A percentile compares a stretch with the other conserved stretches of the same genome.
phyloP scores from a whole-genome alignment of 148 eudicot species.

The Pharnaceum exiguum region DNA sequence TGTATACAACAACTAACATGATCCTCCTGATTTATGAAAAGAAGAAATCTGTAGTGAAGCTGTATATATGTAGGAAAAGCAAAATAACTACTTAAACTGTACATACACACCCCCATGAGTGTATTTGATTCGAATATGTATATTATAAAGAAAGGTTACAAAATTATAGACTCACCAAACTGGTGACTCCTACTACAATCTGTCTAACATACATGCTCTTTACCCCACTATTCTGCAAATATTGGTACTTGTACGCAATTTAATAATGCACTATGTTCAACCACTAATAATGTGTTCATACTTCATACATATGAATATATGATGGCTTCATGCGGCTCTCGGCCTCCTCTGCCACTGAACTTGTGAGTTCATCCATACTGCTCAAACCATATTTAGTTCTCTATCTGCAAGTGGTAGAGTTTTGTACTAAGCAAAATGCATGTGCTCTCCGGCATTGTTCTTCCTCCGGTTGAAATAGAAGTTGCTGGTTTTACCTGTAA shows the following conservation, averaged over 20 bases:
- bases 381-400: no score
- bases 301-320: no score
- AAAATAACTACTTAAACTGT: constrained; percentile 23
- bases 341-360: no score
- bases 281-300: no score
- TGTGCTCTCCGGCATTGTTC: no score
- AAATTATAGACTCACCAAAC: constrained; percentile 24
- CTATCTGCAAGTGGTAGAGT: no score
- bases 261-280: no score
- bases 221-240: constrained; percentile 14
- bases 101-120: constrained; percentile 22
- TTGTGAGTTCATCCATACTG: no score
- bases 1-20: neutral
- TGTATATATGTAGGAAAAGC: neutral
- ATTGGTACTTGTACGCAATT: constrained; percentile 2
- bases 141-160: constrained; percentile 14
- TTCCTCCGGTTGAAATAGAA: no score
- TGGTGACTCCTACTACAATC: constrained; percentile 10
- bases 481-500: no score
- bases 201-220: constrained; percentile 4
- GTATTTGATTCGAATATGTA: constrained; percentile 9
- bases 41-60: neutral
- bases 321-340: constrained; percentile 20
- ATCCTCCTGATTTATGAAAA: neutral
- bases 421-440: no score